A percentile compares a stretch with the other conserved stretches of the same genome.
phyloP scores from a whole-genome alignment of 2,329 filamentous ascomycete species.

The Botryotinia convoluta region DNA sequence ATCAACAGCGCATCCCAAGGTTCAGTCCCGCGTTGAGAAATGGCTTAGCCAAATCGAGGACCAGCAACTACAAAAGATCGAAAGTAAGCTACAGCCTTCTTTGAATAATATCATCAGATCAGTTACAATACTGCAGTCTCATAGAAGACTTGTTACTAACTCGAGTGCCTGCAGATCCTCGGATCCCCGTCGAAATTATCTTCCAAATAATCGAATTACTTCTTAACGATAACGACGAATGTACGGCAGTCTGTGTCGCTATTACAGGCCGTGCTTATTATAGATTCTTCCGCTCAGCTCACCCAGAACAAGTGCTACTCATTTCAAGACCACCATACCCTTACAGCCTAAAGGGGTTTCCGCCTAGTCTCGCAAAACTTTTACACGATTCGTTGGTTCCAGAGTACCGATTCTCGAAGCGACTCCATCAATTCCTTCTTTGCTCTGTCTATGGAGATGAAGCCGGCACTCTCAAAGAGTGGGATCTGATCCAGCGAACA shows the following conservation, averaged over 20 bases:
- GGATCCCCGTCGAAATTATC: not conserved
- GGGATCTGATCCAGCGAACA: not conserved
- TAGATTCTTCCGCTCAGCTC: not conserved
- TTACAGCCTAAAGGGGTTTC: not conserved
- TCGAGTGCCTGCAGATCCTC: not conserved
- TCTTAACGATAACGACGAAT: not conserved
- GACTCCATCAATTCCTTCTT: not conserved
- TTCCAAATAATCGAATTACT: not conserved
- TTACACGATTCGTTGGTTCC: not conserved
- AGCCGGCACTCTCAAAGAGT: not conserved
- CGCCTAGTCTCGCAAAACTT: not conserved
- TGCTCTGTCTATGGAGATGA: not conserved
- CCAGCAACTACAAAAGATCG: not conserved
- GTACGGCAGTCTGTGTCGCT: not conserved
- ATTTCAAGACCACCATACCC: not conserved
- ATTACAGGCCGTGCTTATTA: not conserved
- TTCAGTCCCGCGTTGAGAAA: not conserved
- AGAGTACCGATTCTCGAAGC: not conserved
- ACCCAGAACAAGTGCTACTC: not conserved
- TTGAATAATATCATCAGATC: too few relatives aligned
- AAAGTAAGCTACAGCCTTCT: not conserved
- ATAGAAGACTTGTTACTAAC: not conserved
- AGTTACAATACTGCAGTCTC: not conserved
- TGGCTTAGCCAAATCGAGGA: not conserved
- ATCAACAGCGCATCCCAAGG: not conserved